These are phyloP conservation scores for Aphanomyces stellatus DNA, from an alignment of 352 stramenopile species.

Conservation along the genomic window DNA sequence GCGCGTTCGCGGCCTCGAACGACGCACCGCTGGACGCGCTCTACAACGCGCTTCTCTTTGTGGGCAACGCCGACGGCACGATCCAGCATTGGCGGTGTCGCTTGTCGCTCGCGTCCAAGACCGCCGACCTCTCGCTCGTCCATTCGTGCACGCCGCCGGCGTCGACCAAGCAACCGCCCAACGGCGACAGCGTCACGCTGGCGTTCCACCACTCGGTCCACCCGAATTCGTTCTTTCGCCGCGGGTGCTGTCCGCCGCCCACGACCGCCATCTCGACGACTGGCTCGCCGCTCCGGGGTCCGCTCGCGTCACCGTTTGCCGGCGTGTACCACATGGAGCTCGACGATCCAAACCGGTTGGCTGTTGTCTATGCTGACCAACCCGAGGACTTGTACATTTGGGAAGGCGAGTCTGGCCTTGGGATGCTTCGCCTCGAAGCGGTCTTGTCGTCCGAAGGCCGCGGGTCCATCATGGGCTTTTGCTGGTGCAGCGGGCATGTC, in stretches of 20 bases:
- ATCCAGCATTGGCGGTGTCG: conserved; percentile 76
- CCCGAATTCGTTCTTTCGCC: conserved; percentile 27
- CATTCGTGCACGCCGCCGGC: conserved; percentile 28
- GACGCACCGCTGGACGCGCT: conserved; percentile 6
- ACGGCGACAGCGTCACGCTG: background rate
- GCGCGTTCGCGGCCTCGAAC: conserved; percentile 53
- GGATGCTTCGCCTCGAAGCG: conserved; percentile 65
- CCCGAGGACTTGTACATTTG: conserved; percentile 56
- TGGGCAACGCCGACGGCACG: conserved; percentile 42
- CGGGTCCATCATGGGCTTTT: conserved; percentile 57
- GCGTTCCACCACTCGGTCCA: too few species aligned
- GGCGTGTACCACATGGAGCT: conserved; percentile 72
- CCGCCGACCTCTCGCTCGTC: conserved; percentile 70
- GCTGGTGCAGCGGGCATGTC: conserved; percentile 70
- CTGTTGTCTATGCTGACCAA: conserved; percentile 40
- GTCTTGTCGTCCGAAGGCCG: conserved; percentile 44
- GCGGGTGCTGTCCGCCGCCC: conserved; percentile 20
- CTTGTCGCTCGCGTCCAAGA: conserved; percentile 25
- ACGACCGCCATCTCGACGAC: background rate
- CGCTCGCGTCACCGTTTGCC: background rate
- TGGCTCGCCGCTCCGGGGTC: background rate
- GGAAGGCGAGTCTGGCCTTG: conserved; percentile 71
- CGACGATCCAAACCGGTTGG: conserved; percentile 75
- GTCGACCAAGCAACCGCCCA: conserved; percentile 8
- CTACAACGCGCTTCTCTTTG: conserved; percentile 70